Evolutionary conservation across 2,329 filamentous ascomycete species (phyloP), one percentile per base, ranked within the genome.

Genomic region (Lasiodiplodia sp.): DNA sequence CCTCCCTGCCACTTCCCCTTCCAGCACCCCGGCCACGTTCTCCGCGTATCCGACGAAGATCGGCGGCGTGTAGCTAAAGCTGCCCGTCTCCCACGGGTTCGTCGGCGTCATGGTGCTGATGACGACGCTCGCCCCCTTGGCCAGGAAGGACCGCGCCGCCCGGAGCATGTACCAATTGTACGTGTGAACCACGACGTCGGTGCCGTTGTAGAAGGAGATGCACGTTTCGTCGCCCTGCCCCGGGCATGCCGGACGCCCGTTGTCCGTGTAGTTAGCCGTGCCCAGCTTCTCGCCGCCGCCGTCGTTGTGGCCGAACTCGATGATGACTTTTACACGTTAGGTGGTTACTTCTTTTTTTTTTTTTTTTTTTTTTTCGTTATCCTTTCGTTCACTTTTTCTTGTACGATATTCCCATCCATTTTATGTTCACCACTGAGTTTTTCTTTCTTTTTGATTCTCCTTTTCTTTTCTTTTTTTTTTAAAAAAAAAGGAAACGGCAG

Each of bases 231-330:
- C 75, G 16, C 86, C 87, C 0, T 82, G 79, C 2, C 87, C 87
- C 2, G 80, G 75, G 69, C 89, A 92, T 72, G 87, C 88, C 1
- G 85, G 86, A 16, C 89, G 84, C 0, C 86, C 86, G 72, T 91
- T 91, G 76, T 92, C 89, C 23, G 75, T 83, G 1, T 76, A 77
- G 2, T 75, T 78, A 2, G 88, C 79, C 0, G 84, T 84, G 44
- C 60, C 60, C 8, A 64, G 47, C 18, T 12, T 23, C 25, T 6
- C 25, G 60, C 60, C 60, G 1, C 89, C 88, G 25, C 89, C 90
- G 72, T 92, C 90, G 73, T 92, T 92, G 81, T 92, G 90, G 0
- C 90, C 90, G 73, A 92, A 91, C 73, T 92, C 89, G 66, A 92
- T 91, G 66, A 92, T 82, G 1, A 91, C 89, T 47, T 40, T 40